Conservation (phyloP, 2,329 filamentous ascomycete species). For the Microsporum audouinii region DNA sequence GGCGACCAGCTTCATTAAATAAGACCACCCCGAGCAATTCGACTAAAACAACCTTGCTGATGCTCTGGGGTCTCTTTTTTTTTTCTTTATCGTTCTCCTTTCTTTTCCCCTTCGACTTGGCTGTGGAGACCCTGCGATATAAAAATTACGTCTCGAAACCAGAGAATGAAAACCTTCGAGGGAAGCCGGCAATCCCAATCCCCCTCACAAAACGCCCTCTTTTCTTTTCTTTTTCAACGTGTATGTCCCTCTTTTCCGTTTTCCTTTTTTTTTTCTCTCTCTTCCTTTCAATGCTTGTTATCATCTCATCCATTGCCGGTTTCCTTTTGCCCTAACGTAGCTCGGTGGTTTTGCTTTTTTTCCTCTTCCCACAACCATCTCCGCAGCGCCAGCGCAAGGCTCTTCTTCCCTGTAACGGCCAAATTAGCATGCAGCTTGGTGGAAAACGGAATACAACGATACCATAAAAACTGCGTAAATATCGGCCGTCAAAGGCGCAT, state of each 20-base stretch:
- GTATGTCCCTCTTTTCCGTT: not conserved
- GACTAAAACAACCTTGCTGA: not conserved
- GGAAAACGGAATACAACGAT: not conserved
- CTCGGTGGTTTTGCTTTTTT: not conserved
- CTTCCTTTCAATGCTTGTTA: not conserved
- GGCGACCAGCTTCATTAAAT: not conserved
- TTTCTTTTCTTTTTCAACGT: not conserved
- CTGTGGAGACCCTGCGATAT: not conserved
- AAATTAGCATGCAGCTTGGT: not conserved
- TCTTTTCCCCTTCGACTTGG: not conserved
- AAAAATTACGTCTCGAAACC: not conserved
- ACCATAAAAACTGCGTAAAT: not conserved
- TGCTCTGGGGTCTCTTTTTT: not conserved
- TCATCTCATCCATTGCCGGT: not conserved
- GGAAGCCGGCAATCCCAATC: not conserved
- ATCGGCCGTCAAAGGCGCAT: not conserved
- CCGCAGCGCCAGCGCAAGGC: not conserved
- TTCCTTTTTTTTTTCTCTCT: no score
- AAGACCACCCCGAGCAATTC: not conserved
- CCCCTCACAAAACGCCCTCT: not conserved
- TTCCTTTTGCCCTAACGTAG: not conserved
- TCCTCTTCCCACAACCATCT: not conserved
- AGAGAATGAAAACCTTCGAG: not conserved
- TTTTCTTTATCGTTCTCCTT: not conserved
- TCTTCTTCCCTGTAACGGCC: not conserved